A percentile compares a stretch with the other conserved stretches of the same genome.
These are phyloP conservation scores for Malus hybrid DNA, from an alignment of 331 rosid species.

Conservation along the genomic window DNA sequence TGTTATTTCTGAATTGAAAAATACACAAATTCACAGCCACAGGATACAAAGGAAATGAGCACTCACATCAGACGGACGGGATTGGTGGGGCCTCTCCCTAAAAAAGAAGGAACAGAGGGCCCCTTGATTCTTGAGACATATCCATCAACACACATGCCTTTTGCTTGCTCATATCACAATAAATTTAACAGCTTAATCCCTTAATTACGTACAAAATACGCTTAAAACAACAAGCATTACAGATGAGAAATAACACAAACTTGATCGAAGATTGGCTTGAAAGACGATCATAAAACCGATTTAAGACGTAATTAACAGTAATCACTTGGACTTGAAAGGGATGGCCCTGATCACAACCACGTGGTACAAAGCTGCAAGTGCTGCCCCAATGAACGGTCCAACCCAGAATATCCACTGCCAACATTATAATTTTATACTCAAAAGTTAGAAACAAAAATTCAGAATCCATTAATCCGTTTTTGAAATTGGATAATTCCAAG, in stretches of 20 bases:
- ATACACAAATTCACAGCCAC: constrained; percentile 10
- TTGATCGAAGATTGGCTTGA: not conserved
- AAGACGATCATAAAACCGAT: not conserved
- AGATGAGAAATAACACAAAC: not conserved
- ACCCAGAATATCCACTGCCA: constrained; percentile 49
- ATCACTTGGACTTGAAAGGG: constrained; percentile 33
- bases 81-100: not conserved
- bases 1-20: not conserved
- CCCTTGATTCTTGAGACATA: not conserved
- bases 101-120: not conserved
- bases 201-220: not conserved
- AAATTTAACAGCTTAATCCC: not conserved
- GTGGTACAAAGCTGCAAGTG: constrained; percentile 40
- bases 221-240: not conserved
- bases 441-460: not conserved
- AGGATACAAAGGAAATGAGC: not conserved
- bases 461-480: not conserved
- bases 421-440: too few relatives aligned
- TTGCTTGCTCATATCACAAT: not conserved
- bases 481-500: too few relatives aligned
- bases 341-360: constrained; percentile 41
- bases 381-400: constrained; percentile 43
- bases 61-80: not conserved
- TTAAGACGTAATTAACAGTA: not conserved
- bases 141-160: not conserved